A percentile compares a stretch with the other conserved stretches of the same genome.
Conservation (phyloP, 352 stramenopile genomes). For the Globisporangium middletonii region DNA sequence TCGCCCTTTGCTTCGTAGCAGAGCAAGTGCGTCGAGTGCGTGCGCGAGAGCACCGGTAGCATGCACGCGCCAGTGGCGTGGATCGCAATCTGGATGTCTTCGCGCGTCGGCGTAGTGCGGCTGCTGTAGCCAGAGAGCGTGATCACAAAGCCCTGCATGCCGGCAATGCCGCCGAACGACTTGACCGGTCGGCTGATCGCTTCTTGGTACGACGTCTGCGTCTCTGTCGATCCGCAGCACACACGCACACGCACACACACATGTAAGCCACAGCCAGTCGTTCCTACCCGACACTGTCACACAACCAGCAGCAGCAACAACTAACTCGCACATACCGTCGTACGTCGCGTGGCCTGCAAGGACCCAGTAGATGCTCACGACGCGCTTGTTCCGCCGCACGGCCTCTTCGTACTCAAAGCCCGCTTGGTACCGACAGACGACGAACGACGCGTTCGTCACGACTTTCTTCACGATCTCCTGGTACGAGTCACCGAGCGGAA, state of each 20-base stretch:
- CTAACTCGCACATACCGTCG: constrained; percentile 13
- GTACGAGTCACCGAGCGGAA: constrained; percentile 64
- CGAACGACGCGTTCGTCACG: constrained; percentile 71
- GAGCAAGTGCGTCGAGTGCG: constrained; percentile 77
- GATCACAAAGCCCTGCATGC: constrained; percentile 79
- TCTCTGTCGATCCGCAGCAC: constrained; percentile 4
- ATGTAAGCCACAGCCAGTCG: not conserved
- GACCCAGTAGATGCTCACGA: constrained; percentile 82
- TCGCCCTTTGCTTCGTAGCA: constrained; percentile 74
- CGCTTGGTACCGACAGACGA: constrained; percentile 75
- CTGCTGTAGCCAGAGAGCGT: constrained; percentile 82
- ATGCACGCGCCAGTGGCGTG: constrained; percentile 79
- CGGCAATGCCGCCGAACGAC: constrained; percentile 56
- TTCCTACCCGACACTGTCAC: not conserved
- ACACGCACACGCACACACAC: not conserved
- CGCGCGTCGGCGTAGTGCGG: constrained; percentile 61
- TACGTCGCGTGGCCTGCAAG: constrained; percentile 39
- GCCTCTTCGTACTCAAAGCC: constrained; percentile 82
- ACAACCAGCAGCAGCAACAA: not conserved
- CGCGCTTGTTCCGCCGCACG: constrained; percentile 52
- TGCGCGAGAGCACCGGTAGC: constrained; percentile 72
- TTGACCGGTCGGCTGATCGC: constrained; percentile 52
- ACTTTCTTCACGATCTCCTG: constrained; percentile 73
- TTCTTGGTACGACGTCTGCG: constrained; percentile 32
- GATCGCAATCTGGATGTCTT: constrained; percentile 82